Conservation (phyloP, 768 basidiomycete species). For the Chalciporus piperatus region DNA sequence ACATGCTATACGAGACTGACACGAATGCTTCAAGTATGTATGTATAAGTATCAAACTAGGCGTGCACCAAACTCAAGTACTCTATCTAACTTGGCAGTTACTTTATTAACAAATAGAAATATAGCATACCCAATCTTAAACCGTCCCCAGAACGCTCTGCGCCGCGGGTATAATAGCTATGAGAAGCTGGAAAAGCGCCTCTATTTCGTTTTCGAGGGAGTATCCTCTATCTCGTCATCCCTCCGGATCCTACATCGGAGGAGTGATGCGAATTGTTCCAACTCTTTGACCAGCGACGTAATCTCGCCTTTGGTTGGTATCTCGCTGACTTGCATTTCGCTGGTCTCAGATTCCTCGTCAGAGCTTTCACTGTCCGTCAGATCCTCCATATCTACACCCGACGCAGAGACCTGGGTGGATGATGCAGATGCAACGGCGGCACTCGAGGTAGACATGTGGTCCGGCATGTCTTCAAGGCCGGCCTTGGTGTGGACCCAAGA, state of each 20-base stretch:
- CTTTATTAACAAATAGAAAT: constrained; percentile 25
- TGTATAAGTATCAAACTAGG: constrained; percentile 15
- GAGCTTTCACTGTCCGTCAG: constrained; percentile 5
- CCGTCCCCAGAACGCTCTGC: constrained; percentile 8
- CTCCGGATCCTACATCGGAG: constrained; percentile 54
- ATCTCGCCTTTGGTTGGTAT: constrained; percentile 34
- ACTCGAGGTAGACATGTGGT: constrained; percentile 7
- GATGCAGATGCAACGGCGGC: neutral
- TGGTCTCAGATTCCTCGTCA: constrained; percentile 2
- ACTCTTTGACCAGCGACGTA: constrained; percentile 45
- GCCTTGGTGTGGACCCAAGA: constrained; percentile 61
- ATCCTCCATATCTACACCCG: constrained; percentile 23
- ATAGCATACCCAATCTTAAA: constrained; percentile 18
- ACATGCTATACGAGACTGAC: constrained; percentile 2
- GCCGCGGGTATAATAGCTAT: constrained; percentile 4
- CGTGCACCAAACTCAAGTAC: constrained; percentile 4
- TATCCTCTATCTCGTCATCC: constrained; percentile 24
- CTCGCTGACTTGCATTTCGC: neutral
- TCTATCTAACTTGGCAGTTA: constrained; percentile 9
- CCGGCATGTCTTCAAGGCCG: constrained; percentile 31
- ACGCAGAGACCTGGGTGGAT: neutral
- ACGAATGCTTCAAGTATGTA: neutral
- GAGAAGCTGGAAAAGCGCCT: neutral
- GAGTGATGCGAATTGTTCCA: constrained; percentile 59
- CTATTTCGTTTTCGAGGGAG: constrained; percentile 5